phyloP scores from a whole-genome alignment of 2,329 filamentous ascomycete species.

The Penicillium olsonii region DNA sequence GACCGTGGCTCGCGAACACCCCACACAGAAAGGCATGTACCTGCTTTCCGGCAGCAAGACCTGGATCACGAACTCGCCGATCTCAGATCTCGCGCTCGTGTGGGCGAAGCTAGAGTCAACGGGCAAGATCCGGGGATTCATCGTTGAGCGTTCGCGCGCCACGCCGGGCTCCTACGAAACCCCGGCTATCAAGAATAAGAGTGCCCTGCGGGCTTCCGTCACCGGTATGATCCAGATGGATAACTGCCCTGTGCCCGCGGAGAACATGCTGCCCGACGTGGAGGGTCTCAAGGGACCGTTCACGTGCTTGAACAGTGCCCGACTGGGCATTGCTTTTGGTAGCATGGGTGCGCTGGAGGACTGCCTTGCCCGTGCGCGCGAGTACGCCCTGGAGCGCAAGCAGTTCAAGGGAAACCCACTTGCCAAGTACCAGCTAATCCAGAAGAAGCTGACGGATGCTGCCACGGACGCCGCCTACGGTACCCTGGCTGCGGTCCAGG shows the following conservation, averaged over 20 bases:
- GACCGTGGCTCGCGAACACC: slow-evolving; percentile 79
- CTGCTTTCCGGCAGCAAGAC: slow-evolving; percentile 82
- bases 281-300: slow-evolving; percentile 89
- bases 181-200: slow-evolving; percentile 92
- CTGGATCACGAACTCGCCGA: slow-evolving; percentile 94
- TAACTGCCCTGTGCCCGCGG: slow-evolving; percentile 80
- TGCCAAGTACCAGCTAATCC: slow-evolving; percentile 92
- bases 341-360: slow-evolving; percentile 94
- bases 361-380: slow-evolving; percentile 75
- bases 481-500: slow-evolving; percentile 85
- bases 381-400: slow-evolving; percentile 87
- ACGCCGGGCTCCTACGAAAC: slow-evolving; percentile 88
- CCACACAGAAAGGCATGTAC: slow-evolving; percentile 79
- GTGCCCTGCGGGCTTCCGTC: slow-evolving; percentile 84
- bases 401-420: slow-evolving; percentile 97
- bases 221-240: slow-evolving; percentile 99
- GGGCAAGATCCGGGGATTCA: slow-evolving; percentile 90
- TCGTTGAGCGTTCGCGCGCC: slow-evolving; percentile 82
- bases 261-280: slow-evolving; percentile 90
- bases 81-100: slow-evolving; percentile 78
- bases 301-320: slow-evolving; percentile 87
- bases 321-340: slow-evolving; percentile 91
- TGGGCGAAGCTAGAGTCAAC: slow-evolving; percentile 93
- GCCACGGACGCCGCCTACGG: slow-evolving; percentile 88
- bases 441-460: slow-evolving; percentile 96